Evolutionary conservation across 352 stramenopile species (phyloP).

Genomic region (Globisporangium lucens): DNA sequence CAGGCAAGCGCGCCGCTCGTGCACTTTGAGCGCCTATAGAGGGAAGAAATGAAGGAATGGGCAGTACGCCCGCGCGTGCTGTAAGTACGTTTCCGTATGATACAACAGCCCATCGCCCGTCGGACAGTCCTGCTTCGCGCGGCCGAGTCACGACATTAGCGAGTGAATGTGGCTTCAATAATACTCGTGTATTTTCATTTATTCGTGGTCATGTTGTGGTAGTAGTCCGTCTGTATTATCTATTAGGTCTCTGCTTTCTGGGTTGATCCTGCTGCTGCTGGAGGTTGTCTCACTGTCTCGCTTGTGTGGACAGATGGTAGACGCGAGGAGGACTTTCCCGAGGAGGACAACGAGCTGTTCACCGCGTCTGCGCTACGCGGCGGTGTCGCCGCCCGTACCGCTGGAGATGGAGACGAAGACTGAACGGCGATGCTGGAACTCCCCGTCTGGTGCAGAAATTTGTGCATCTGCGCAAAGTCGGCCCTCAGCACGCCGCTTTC

Average conservation of each 20-base stretch:
- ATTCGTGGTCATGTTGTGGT: neutral
- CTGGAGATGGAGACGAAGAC: neutral
- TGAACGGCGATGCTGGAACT: neutral
- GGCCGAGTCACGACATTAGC: no score
- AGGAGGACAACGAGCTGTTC: neutral
- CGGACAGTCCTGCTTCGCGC: no score
- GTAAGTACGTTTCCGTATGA: neutral
- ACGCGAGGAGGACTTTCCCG: neutral
- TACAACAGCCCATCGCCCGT: neutral
- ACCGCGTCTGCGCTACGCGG: neutral
- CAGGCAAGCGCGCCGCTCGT: conserved; percentile 26
- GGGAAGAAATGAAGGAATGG: neutral
- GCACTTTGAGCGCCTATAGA: conserved; percentile 32
- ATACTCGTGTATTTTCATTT: conserved; percentile 3
- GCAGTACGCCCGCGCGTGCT: neutral
- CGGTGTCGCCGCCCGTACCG: neutral
- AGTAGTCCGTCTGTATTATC: neutral
- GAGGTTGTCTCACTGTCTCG: conserved; percentile 3
- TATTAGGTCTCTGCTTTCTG: neutral
- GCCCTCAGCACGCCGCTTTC: conserved; percentile 20
- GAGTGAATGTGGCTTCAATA: neutral
- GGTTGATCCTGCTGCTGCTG: neutral
- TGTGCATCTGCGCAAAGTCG: conserved; percentile 67
- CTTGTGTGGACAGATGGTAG: conserved; percentile 7
- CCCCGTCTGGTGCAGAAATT: conserved; percentile 60